Evolutionary conservation across 371 early-diverging fungal genomes (phyloP).

Genomic region (Mortierella sp.): DNA sequence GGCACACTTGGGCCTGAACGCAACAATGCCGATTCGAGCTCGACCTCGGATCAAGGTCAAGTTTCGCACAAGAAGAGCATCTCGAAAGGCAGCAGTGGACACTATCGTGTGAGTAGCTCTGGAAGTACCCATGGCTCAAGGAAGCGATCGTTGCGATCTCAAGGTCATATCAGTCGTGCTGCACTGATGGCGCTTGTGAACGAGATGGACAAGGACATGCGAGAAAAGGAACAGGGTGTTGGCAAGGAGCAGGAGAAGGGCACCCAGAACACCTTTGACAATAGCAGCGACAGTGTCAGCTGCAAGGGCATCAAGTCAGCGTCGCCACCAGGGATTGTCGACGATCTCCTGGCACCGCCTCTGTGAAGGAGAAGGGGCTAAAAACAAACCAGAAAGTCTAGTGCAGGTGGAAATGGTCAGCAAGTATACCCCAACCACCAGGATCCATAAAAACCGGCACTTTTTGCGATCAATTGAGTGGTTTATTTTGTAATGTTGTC

Average conservation of each 20-base stretch:
- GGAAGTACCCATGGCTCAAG: slow-evolving; percentile 12
- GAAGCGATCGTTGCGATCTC: slow-evolving; percentile 42
- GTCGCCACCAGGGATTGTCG: slow-evolving; percentile 2
- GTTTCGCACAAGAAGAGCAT: slow-evolving; percentile 14
- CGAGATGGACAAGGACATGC: slow-evolving; percentile 44
- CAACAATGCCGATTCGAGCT: too few relatives aligned
- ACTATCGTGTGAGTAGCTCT: slow-evolving; percentile 23
- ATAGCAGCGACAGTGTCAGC: not conserved
- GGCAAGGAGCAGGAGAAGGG: slow-evolving; percentile 6
- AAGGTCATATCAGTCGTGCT: slow-evolving; percentile 36
- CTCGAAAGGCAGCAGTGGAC: slow-evolving; percentile 6
- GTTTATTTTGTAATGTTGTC: too few relatives aligned
- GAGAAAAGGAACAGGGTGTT: slow-evolving; percentile 18
- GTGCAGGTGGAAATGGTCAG: too few relatives aligned
- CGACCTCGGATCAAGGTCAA: not conserved
- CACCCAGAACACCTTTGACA: not conserved
- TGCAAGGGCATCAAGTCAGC: not conserved
- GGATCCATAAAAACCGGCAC: too few relatives aligned
- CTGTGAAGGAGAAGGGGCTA: not conserved
- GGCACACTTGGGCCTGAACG: not conserved
- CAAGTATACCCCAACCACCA: too few relatives aligned
- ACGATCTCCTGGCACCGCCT: slow-evolving; percentile 6
- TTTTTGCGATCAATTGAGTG: too few relatives aligned
- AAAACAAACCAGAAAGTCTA: not conserved
- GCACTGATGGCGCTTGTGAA: slow-evolving; percentile 52